phyloP scores from a whole-genome alignment of 345 rosid species.

The Lenwebbia sp. region DNA sequence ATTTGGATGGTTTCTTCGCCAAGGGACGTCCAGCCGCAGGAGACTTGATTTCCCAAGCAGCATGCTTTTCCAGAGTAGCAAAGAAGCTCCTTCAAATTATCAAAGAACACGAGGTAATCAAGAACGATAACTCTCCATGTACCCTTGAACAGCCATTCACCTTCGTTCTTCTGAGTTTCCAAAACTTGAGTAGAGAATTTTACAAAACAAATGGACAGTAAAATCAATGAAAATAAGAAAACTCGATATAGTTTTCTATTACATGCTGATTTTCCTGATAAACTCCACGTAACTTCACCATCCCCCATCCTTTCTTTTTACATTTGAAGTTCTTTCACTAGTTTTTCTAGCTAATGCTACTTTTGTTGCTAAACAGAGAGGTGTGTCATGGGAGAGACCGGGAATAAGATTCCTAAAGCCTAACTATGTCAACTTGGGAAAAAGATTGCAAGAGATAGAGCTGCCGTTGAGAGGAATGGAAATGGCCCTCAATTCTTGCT shows the following conservation, averaged over 20 bases:
- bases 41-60: slow-evolving; percentile 28
- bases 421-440: slow-evolving; percentile 6
- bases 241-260: not conserved
- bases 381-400: slow-evolving; percentile 49
- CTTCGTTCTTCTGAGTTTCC: not conserved
- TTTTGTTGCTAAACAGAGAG: slow-evolving; percentile 25
- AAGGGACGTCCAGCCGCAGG: slow-evolving; percentile 29
- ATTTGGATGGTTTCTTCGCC: slow-evolving; percentile 40
- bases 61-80: slow-evolving; percentile 24
- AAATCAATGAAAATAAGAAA: not conserved
- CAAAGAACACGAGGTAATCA: slow-evolving; percentile 30
- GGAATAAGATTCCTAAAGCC: slow-evolving; percentile 22
- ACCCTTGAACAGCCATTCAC: not conserved
- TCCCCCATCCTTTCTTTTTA: not conserved
- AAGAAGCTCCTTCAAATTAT: slow-evolving; percentile 28
- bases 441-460: slow-evolving; percentile 33
- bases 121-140: not conserved
- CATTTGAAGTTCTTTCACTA: not conserved
- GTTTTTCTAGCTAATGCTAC: not conserved
- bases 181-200: not conserved
- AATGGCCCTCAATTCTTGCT: slow-evolving; percentile 33
- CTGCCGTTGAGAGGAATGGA: slow-evolving; percentile 45
- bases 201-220: not conserved
- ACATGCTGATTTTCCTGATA: not conserved
- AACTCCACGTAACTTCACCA: not conserved